A percentile compares a stretch with the other conserved stretches of the same genome.
Evolutionary conservation across 345 rosid species (phyloP).

Genomic region (Zanthoxylum bungeanum): DNA sequence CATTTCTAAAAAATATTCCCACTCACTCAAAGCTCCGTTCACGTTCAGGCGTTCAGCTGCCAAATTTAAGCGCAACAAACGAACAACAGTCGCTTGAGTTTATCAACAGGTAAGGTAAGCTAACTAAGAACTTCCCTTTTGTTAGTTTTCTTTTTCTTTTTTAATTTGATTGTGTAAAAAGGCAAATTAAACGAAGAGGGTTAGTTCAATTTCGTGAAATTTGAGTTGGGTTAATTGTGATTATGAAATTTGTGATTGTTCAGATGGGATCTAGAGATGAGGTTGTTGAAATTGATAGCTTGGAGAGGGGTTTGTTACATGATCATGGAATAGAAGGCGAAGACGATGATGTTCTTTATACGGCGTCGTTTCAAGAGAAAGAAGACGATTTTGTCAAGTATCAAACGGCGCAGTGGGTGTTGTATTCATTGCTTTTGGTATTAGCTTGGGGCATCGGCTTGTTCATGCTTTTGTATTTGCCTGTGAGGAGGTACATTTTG

Average conservation of each 20-base stretch:
- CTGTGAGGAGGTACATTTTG: conserved; percentile 51
- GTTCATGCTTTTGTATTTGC: conserved; percentile 62
- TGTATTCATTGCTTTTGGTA: conserved; percentile 50
- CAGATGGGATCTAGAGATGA: conserved; percentile 49
- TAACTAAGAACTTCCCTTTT: background rate
- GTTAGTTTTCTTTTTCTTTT: background rate
- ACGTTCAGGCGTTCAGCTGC: no score
- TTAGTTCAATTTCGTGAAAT: background rate
- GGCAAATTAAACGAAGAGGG: no score
- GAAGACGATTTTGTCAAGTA: conserved; percentile 52
- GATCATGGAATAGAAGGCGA: conserved; percentile 18
- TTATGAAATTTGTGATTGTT: background rate
- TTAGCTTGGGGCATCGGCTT: conserved; percentile 69
- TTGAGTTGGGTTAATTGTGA: background rate
- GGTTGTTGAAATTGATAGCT: conserved; percentile 50
- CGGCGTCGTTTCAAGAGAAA: conserved; percentile 53
- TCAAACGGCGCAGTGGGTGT: conserved; percentile 57
- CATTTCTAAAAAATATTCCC: no score
- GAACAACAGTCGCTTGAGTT: no score
- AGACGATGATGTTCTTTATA: conserved; percentile 39
- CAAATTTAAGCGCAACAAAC: no score
- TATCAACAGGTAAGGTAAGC: background rate
- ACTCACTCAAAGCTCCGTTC: no score
- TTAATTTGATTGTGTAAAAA: background rate
- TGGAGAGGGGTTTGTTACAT: conserved; percentile 49